Conservation (phyloP, 192 early-diverging fungal species). For the Entophlyctis helioformis region DNA sequence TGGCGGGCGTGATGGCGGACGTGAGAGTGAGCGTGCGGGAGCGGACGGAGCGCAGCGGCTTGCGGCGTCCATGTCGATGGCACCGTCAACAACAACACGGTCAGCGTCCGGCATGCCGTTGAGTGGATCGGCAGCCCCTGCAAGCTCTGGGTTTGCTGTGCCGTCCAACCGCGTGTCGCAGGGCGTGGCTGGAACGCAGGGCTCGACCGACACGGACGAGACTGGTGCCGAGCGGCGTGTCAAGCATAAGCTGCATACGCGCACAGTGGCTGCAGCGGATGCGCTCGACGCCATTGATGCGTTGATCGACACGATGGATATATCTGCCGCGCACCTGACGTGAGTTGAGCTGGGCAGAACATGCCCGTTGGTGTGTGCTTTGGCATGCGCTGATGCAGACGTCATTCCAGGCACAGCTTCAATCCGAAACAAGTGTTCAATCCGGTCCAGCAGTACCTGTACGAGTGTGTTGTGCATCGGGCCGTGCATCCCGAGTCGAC, state of each 20-base stretch:
- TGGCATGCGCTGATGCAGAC: no score
- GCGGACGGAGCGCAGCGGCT: not conserved
- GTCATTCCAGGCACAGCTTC: constrained; percentile 4
- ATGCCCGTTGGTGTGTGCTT: no score
- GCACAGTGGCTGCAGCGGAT: constrained; percentile 32
- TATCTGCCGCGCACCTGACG: constrained; percentile 23
- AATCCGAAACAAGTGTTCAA: constrained; percentile 45
- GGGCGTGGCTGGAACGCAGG: not conserved
- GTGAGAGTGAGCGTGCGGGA: no score
- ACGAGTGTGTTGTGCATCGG: constrained; percentile 42
- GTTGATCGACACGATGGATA: constrained; percentile 47
- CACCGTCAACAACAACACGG: not conserved
- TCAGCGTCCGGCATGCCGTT: not conserved
- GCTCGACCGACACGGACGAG: not conserved
- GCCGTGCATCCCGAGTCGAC: constrained; percentile 38
- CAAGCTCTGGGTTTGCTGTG: not conserved
- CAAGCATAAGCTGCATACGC: constrained; percentile 23
- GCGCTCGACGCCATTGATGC: constrained; percentile 34
- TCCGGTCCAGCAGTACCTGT: constrained; percentile 43
- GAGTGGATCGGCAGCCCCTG: not conserved
- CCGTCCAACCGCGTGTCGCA: not conserved
- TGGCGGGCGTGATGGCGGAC: no score
- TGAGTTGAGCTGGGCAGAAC: not conserved
- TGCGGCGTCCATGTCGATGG: not conserved
- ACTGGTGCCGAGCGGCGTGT: no score